Conservation (phyloP, 257 asterid genomes). For the Fraxinus americana region DNA sequence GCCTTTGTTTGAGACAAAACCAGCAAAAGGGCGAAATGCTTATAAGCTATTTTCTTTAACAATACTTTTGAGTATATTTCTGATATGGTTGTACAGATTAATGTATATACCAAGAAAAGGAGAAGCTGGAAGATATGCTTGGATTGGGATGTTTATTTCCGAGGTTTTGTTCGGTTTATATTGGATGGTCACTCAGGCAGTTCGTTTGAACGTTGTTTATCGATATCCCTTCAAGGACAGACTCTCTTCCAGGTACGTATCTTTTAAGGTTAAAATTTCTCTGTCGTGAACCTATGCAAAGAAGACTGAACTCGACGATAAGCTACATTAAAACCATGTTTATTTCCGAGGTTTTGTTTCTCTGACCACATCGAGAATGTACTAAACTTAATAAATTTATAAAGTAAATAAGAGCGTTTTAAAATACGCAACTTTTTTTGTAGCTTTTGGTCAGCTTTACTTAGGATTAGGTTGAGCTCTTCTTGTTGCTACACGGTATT, state of each 20-base stretch:
- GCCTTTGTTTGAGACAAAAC: conserved; percentile 56
- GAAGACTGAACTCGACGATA: neutral
- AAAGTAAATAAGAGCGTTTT: no score
- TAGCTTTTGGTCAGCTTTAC: no score
- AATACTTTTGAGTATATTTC: conserved; percentile 31
- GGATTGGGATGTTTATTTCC: conserved; percentile 59
- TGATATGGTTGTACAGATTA: conserved; percentile 50
- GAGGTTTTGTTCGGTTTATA: conserved; percentile 55
- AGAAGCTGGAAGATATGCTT: conserved; percentile 42
- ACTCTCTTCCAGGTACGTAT: conserved; percentile 47
- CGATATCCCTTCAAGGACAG: conserved; percentile 48
- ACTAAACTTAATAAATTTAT: no score
- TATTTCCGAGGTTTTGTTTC: no score
- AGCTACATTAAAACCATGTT: neutral
- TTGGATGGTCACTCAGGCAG: conserved; percentile 69
- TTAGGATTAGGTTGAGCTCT: no score
- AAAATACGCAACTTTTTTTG: no score
- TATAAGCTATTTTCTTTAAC: conserved; percentile 38
- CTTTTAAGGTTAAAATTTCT: no score
- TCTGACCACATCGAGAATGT: no score
- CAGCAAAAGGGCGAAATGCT: conserved; percentile 35
- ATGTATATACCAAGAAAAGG: conserved; percentile 38
- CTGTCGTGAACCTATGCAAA: neutral
- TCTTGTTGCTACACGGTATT: no score
- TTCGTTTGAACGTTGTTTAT: conserved; percentile 53